Evolutionary conservation across 1,139 yeast species (phyloP), one percentile per base, ranked within the genome.

Genomic region (Yamadazyma jaroonii): DNA sequence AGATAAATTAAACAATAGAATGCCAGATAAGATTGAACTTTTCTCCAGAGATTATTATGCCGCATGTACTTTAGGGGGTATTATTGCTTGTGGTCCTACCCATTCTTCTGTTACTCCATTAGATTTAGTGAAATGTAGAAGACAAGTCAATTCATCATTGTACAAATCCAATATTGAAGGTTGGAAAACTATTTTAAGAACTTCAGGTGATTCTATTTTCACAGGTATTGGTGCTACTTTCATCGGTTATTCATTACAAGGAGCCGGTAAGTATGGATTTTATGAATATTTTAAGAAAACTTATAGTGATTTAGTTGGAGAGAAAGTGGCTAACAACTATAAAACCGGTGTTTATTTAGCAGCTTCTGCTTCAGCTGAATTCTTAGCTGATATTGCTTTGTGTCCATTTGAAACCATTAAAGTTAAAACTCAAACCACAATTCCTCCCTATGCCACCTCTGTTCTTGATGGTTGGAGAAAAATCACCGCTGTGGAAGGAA

Each of bases 331-430:
- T 35, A 61, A 67, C 39, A 76, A 78, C 45, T 81, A 82, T 67
- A 81, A 79, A 60, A 85, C 95, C 11, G 75, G 80, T 6, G 75
- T 90, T 26, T 89, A 72, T 64, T 69, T 89, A 53, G 82, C 84
- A 38, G 94, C 96, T 23, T 82, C 94, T 45, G 97, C 97, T 6
- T 74, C 87, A 42, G 97, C 97, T 24, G 97, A 90, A 63, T 84
- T 89, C 60, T 62, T 90, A 46, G 97, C 97, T 33, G 97, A 90
- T 64, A 57, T 89, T 34, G 77, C 86, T 40, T 74, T 90, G 49
- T 90, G 97, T 72, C 97, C 97, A 27, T 84, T 83, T 62, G 97
- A 90, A 67, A 88, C 96, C 40, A 84, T 89, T 59, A 89, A 89
- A 64, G 96, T 89, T 48, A 84, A 80, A 63, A 87, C 94, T 45